A percentile compares a stretch with the other conserved stretches of the same genome.
Evolutionary conservation across 1,284 basidiomycete genomes (phyloP).

Genomic region (Mycosarcoma maydis): DNA sequence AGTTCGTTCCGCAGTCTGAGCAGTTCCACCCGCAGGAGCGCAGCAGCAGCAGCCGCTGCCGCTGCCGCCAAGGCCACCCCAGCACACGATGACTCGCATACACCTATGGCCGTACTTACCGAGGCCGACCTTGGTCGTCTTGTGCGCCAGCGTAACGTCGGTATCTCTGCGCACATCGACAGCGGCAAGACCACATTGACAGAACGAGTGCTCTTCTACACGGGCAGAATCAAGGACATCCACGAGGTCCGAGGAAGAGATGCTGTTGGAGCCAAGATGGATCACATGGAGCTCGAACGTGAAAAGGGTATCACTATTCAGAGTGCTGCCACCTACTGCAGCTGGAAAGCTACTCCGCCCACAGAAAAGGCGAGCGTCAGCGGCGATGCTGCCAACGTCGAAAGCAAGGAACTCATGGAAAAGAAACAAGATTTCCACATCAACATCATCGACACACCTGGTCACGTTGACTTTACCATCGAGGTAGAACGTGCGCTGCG

Average conservation of each 20-base stretch:
- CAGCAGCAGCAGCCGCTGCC: constrained; percentile 29
- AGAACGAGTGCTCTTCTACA: constrained; percentile 97
- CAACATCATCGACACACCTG: constrained; percentile 99
- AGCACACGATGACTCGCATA: constrained; percentile 18
- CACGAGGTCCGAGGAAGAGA: constrained; percentile 97
- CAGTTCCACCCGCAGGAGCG: constrained; percentile 24
- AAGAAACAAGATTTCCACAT: constrained; percentile 82
- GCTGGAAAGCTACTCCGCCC: constrained; percentile 80
- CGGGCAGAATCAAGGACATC: constrained; percentile 92
- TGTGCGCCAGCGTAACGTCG: constrained; percentile 68
- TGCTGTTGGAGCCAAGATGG: constrained; percentile 98
- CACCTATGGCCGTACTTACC: constrained; percentile 43
- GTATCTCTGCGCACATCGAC: constrained; percentile 73
- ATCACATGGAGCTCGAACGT: constrained; percentile 97
- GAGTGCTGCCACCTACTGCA: constrained; percentile 96
- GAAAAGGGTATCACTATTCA: constrained; percentile 99
- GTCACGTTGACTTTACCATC: constrained; percentile 99
- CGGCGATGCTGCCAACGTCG: constrained; percentile 57
- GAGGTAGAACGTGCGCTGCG: constrained; percentile 97
- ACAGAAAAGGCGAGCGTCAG: constrained; percentile 66
- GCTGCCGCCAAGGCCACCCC: constrained; percentile 24
- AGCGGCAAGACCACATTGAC: constrained; percentile 98
- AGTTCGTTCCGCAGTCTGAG: constrained; percentile 24
- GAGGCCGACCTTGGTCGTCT: constrained; percentile 64
- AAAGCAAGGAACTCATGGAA: constrained; percentile 39